Base-by-base conservation (phyloP, 441 rosid genomes). In the Populus tomentosa region DNA sequence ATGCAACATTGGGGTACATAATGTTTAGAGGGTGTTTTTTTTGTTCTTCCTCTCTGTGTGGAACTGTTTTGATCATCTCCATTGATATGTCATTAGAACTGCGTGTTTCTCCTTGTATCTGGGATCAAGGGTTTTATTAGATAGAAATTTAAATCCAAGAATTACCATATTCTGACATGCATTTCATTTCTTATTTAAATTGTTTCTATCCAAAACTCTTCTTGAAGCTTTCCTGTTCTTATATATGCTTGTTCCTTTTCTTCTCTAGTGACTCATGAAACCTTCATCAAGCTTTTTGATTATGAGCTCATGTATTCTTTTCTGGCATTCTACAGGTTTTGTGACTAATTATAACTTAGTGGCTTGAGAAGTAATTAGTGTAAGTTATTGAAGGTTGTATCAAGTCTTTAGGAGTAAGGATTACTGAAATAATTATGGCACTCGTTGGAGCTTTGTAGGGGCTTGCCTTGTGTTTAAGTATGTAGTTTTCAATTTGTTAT, bases 291-390 rank as follows among this genome's bases (percentile, higher is more conserved):
- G 63, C 23, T 79, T 53, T 75, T 35, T 67, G n/a, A 56, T 16
- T 67, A 74, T 82, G 81, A 87, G 80, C 8, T 21, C 64, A 35
- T 75, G 59, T 80, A 83, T 50, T 78, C 74, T 71, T 84, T 76
- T 80, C 65, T 80, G 74, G 69, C 78, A 62, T 80, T 20, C 76
- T 90, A 92, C 97, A 94, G 97, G 92, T 84, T 84, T 75, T 77
- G 78, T 75, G 80, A 75, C 69, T 82, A 72, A 77, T 77, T 80
- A 72, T 84, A 79, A 75, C 72, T n/a, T 71, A 75, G 75, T 77
- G 74, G 86, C 81, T 81, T 78, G 81, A 76, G 81, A 75, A 70
- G 53, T 82, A 81, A 75, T 66, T 78, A n/a, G 24, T 82, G 74
- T 78, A 79, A 62, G 70, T 36, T 74, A 82, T 74, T 78, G 81